These are phyloP conservation scores for Kwoniella europaea DNA, from an alignment of 768 basidiomycete genomes.

Conservation along the genomic window DNA sequence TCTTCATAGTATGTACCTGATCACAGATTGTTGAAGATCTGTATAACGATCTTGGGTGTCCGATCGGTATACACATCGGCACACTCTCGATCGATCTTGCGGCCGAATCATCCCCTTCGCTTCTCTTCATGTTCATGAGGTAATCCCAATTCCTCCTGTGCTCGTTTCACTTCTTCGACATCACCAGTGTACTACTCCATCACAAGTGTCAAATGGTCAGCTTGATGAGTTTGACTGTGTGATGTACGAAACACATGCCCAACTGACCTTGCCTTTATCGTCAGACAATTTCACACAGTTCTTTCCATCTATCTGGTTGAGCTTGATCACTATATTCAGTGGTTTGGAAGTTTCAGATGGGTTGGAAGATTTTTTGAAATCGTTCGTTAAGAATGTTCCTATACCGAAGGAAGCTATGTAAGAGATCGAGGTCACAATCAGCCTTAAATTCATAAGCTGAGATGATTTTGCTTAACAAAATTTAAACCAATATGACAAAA, in stretches of 20 bases:
- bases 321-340: constrained; percentile 93
- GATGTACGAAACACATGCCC: background rate
- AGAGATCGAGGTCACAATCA: background rate
- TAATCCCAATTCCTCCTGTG: constrained; percentile 62
- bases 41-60: too few relatives aligned
- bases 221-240: too few relatives aligned
- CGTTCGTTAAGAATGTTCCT: constrained; percentile 89
- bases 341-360: constrained; percentile 41
- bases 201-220: constrained; percentile 62
- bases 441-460: too few relatives aligned
- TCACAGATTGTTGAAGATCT: too few relatives aligned
- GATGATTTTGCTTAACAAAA: too few relatives aligned
- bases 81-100: too few relatives aligned
- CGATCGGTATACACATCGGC: too few relatives aligned
- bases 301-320: constrained; percentile 72
- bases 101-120: constrained; percentile 22
- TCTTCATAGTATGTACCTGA: too few relatives aligned
- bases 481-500: too few relatives aligned
- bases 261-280: constrained; percentile 75
- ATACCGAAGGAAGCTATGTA: constrained; percentile 83
- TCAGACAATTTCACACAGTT: constrained; percentile 94
- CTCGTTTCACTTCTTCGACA: constrained; percentile 65
- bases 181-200: constrained; percentile 73
- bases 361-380: constrained; percentile 66
- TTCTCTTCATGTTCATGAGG: constrained; percentile 33